A percentile compares a stretch with the other conserved stretches of the same genome.
Conservation (phyloP, 2,329 filamentous ascomycete genomes). For the Teratosphaeria destructans region DNA sequence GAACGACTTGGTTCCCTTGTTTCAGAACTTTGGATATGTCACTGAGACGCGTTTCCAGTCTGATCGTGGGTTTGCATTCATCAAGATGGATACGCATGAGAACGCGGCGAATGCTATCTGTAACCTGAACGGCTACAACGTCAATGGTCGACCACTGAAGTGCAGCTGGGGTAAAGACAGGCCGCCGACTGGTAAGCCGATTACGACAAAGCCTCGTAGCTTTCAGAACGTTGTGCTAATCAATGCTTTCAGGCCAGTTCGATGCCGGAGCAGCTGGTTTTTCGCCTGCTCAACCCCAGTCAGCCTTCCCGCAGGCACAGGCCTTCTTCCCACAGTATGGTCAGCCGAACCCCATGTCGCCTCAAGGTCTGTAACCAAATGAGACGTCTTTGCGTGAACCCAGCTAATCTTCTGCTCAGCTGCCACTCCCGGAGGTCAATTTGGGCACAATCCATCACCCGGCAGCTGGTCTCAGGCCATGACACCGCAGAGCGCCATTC, state of each 20-base stretch:
- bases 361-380: conserved; percentile 20
- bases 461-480: conserved; percentile 41
- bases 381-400: conserved; percentile 1
- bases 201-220: not conserved
- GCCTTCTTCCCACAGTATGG: conserved; percentile 91
- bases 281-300: conserved; percentile 55
- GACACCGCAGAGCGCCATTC: conserved; percentile 21
- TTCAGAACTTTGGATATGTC: conserved; percentile 97
- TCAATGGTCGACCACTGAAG: conserved; percentile 92
- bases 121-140: conserved; percentile 94
- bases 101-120: conserved; percentile 98
- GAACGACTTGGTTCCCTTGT: conserved; percentile 91
- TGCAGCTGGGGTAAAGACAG: conserved; percentile 99
- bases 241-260: conserved; percentile 44
- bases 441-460: conserved; percentile 52
- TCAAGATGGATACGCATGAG: conserved; percentile 98
- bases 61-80: conserved; percentile 93
- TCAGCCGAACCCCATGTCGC: conserved; percentile 55
- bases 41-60: conserved; percentile 97
- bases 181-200: conserved; percentile 52
- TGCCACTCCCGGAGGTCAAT: conserved; percentile 42
- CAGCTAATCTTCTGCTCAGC: not conserved
- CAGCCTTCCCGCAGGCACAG: conserved; percentile 63
- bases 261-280: conserved; percentile 52
- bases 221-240: not conserved